Evolutionary conservation across 1,139 yeast genomes (phyloP).

Genomic region (Wickerhamiella infanticola): DNA sequence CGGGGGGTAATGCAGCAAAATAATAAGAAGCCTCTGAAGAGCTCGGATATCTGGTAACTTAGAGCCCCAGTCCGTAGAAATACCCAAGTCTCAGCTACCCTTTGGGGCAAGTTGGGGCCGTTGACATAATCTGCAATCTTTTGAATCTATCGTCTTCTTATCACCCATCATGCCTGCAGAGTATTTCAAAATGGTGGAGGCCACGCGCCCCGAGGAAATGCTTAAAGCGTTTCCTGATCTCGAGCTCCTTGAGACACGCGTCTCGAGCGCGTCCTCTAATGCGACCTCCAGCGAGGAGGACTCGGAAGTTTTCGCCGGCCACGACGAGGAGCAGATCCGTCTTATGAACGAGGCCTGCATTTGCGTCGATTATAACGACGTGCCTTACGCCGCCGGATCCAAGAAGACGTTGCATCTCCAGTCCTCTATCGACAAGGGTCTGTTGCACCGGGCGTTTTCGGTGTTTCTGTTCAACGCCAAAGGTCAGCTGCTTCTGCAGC

Average conservation of each 20-base stretch:
- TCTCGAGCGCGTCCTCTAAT: constrained; percentile 9
- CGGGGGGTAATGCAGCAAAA: too few species aligned
- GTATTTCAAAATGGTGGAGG: constrained; percentile 4
- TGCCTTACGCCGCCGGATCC: constrained; percentile 84
- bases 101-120: too few species aligned
- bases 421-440: constrained; percentile 71
- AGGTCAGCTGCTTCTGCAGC: constrained; percentile 68
- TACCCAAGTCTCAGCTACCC: too few species aligned
- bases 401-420: constrained; percentile 72
- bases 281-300: constrained; percentile 13
- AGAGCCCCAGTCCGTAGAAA: too few species aligned
- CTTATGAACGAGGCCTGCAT: constrained; percentile 96
- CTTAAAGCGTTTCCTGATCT: constrained; percentile 43
- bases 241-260: constrained; percentile 13
- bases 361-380: constrained; percentile 75
- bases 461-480: constrained; percentile 76
- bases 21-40: too few species aligned
- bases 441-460: constrained; percentile 89
- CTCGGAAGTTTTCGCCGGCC: constrained; percentile 47
- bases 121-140: too few species aligned
- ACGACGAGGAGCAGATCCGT: constrained; percentile 84
- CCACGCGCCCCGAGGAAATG: constrained; percentile 35
- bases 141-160: too few species aligned
- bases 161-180: background rate
- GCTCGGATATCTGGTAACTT: too few species aligned